A percentile compares a stretch with the other conserved stretches of the same genome.
Evolutionary conservation across 2,329 filamentous ascomycete genomes (phyloP).

Genomic region (Shiraia bambusicola): DNA sequence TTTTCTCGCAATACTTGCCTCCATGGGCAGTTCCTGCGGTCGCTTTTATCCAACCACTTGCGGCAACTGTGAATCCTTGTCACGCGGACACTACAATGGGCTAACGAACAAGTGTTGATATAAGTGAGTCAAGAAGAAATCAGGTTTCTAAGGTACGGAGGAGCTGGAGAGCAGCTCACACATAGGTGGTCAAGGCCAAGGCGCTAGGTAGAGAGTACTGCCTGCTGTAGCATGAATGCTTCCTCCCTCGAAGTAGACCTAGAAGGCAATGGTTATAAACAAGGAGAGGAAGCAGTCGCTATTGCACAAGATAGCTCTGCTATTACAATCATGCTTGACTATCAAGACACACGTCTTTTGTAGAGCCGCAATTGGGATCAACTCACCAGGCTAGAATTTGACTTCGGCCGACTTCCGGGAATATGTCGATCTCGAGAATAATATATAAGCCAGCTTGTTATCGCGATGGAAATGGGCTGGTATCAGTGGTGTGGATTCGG

Average conservation of each 20-base stretch:
- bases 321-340: constrained; percentile 29
- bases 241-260: constrained; percentile 22
- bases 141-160: too few species aligned
- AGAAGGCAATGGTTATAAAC: constrained; percentile 26
- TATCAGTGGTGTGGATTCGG: constrained; percentile 20
- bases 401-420: constrained; percentile 20
- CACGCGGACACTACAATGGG: too few species aligned
- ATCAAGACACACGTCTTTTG: constrained; percentile 29
- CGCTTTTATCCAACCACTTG: too few species aligned
- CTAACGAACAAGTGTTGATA: too few species aligned
- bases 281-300: constrained; percentile 21
- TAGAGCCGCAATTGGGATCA: constrained; percentile 22
- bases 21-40: too few species aligned
- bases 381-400: constrained; percentile 22
- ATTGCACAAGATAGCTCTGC: constrained; percentile 25
- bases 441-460: constrained; percentile 26
- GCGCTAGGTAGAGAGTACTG: constrained; percentile 15
- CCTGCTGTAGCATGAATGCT: constrained; percentile 14
- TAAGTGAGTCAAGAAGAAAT: too few species aligned
- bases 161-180: constrained; percentile 1
- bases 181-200: too few species aligned
- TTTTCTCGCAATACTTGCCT: too few species aligned
- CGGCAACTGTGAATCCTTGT: too few species aligned
- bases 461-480: constrained; percentile 35
- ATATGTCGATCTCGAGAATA: constrained; percentile 11